These are phyloP conservation scores for Apiospora pterosperma DNA, from an alignment of 2,329 filamentous ascomycete genomes.

Conservation along the genomic window DNA sequence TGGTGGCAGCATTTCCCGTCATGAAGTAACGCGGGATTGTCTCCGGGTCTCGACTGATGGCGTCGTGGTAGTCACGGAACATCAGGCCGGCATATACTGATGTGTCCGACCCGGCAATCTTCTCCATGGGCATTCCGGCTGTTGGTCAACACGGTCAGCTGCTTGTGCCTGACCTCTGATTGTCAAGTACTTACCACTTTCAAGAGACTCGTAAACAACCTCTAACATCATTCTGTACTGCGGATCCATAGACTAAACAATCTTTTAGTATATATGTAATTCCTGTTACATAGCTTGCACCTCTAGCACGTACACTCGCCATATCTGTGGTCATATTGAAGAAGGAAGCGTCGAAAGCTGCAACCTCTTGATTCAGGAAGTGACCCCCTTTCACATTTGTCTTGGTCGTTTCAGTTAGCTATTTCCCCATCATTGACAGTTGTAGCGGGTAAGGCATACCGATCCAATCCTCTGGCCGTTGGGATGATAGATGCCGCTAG, in stretches of 20 bases:
- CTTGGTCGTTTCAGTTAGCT: constrained; percentile 7
- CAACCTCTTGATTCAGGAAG: constrained; percentile 10
- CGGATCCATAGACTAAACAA: constrained; percentile 5
- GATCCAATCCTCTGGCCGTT: constrained; percentile 9
- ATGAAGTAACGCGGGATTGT: constrained; percentile 15
- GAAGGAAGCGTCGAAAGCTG: constrained; percentile 10
- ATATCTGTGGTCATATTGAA: constrained; percentile 9
- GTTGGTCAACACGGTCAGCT: neutral
- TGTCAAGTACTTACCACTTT: constrained; percentile 1
- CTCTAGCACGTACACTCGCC: neutral
- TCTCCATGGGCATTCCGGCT: neutral
- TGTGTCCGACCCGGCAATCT: neutral
- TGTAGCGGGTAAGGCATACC: constrained; percentile 1
- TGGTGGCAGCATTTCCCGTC: constrained; percentile 24
- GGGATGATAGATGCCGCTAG: constrained; percentile 10
- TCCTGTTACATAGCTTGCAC: too few species aligned
- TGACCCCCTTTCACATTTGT: constrained; percentile 8
- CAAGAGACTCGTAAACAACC: constrained; percentile 6
- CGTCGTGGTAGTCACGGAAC: neutral
- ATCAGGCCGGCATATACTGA: too few species aligned
- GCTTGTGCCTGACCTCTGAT: neutral
- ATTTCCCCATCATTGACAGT: neutral
- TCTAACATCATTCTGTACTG: constrained; percentile 5
- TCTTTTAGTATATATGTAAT: neutral
- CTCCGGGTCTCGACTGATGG: neutral